phyloP scores from a whole-genome alignment of 805 yeast genomes.

The Candida ipomoeae region DNA sequence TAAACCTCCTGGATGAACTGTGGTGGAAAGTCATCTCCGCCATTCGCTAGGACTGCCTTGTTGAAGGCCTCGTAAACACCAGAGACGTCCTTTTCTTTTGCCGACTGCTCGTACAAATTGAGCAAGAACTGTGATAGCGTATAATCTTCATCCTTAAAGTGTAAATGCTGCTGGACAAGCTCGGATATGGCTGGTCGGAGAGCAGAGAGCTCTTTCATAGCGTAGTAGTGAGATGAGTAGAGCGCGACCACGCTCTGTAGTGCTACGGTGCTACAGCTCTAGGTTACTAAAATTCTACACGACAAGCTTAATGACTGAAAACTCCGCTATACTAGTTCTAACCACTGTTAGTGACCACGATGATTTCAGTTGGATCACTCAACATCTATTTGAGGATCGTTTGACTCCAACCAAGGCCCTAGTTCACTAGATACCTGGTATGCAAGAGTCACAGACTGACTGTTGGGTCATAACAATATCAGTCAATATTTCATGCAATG shows the following conservation, averaged over 20 bases:
- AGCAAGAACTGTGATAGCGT: slow-evolving; percentile 27
- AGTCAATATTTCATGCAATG: no score
- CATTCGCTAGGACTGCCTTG: slow-evolving; percentile 27
- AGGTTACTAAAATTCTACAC: neutral
- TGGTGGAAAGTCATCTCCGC: slow-evolving; percentile 39
- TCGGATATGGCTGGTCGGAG: slow-evolving; percentile 6
- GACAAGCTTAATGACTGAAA: neutral
- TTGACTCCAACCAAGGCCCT: neutral
- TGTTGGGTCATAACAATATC: no score
- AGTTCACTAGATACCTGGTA: no score
- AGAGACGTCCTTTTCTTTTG: slow-evolving; percentile 4
- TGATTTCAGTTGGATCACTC: neutral
- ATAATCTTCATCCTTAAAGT: slow-evolving; percentile 16
- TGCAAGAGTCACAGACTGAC: no score
- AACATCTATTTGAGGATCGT: neutral
- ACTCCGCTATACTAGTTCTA: neutral
- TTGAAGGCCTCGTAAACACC: slow-evolving; percentile 9
- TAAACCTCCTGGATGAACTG: slow-evolving; percentile 25
- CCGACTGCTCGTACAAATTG: slow-evolving; percentile 22
- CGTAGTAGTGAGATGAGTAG: slow-evolving; percentile 1
- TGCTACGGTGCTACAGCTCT: neutral
- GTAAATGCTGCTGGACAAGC: slow-evolving; percentile 11
- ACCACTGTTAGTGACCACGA: neutral
- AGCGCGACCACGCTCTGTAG: neutral
- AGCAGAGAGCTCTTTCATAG: slow-evolving; percentile 1